Conservation (phyloP, 495 filamentous ascomycete genomes). For the Aspergillus taichungensis region DNA sequence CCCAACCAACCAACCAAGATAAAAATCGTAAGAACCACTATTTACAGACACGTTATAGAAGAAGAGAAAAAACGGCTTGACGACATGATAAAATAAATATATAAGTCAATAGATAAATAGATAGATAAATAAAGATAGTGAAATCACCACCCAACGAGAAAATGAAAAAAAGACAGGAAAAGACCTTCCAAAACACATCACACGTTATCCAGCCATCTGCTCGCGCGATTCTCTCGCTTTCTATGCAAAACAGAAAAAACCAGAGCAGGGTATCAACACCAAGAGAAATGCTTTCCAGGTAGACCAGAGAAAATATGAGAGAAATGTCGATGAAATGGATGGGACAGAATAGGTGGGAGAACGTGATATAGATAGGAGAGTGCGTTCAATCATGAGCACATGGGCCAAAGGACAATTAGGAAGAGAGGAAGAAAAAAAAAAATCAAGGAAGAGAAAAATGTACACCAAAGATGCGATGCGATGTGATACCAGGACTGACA, state of each 20-base stretch:
- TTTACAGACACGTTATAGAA: constrained; percentile 20
- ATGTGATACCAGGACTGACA: constrained; percentile 6
- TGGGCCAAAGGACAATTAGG: neutral
- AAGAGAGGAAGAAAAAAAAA: neutral
- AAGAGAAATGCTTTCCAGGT: constrained; percentile 34
- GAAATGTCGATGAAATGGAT: constrained; percentile 5
- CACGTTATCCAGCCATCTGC: constrained; percentile 3
- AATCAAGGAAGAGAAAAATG: constrained; percentile 10
- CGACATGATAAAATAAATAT: too few species aligned
- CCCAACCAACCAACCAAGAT: too few species aligned
- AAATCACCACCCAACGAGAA: constrained; percentile 4
- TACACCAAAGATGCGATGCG: constrained; percentile 16
- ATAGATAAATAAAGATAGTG: too few species aligned
- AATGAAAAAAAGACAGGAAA: neutral
- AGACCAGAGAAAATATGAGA: constrained; percentile 6
- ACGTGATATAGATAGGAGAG: constrained; percentile 5
- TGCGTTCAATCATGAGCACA: constrained; percentile 30
- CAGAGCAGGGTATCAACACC: constrained; percentile 43
- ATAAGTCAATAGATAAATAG: too few species aligned
- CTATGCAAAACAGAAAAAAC: constrained; percentile 14
- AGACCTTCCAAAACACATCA: neutral
- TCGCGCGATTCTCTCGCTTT: constrained; percentile 4
- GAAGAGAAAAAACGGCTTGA: too few species aligned
- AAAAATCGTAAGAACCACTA: constrained; percentile 14
- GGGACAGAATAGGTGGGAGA: constrained; percentile 1